Conservation (phyloP, 805 yeast species). For the Pichia heedii region DNA sequence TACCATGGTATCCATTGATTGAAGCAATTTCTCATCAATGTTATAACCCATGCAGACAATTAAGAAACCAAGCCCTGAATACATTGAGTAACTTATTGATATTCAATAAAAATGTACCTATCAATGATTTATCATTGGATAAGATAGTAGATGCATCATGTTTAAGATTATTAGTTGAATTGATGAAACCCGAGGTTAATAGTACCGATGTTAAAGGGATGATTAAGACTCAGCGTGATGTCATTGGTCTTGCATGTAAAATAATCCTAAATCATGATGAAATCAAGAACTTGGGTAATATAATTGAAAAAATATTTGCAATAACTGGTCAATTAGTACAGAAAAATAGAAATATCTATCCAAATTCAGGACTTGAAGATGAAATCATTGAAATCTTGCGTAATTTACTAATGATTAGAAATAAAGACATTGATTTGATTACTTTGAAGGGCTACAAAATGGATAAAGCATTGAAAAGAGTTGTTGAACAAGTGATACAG, state of each 20-base stretch:
- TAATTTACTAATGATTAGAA: slow-evolving; percentile 26
- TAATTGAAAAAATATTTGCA: slow-evolving; percentile 21
- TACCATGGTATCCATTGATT: slow-evolving; percentile 48
- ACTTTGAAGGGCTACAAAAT: slow-evolving; percentile 18
- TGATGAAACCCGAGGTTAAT: slow-evolving; percentile 55
- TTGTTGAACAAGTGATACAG: slow-evolving; percentile 11
- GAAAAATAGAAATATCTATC: slow-evolving; percentile 13
- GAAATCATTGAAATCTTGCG: slow-evolving; percentile 27
- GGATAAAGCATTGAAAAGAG: slow-evolving; percentile 18
- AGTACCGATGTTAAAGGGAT: slow-evolving; percentile 56
- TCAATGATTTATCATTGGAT: slow-evolving; percentile 34
- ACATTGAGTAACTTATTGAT: slow-evolving; percentile 47
- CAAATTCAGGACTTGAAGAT: slow-evolving; percentile 20
- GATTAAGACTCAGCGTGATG: slow-evolving; percentile 56
- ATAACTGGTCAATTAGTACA: slow-evolving; percentile 21
- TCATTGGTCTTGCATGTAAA: slow-evolving; percentile 59
- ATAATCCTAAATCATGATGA: slow-evolving; percentile 28
- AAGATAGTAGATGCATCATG: slow-evolving; percentile 65
- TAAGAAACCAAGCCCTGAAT: slow-evolving; percentile 57
- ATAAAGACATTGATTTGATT: slow-evolving; percentile 18
- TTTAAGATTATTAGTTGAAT: slow-evolving; percentile 60
- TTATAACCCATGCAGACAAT: slow-evolving; percentile 75
- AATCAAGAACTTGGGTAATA: slow-evolving; percentile 17
- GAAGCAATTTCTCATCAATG: slow-evolving; percentile 88
- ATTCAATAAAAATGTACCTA: slow-evolving; percentile 26